Evolutionary conservation across 2,329 filamentous ascomycete species (phyloP), one percentile per base, ranked within the genome.

Genomic region (Daldinia eschscholtzii): DNA sequence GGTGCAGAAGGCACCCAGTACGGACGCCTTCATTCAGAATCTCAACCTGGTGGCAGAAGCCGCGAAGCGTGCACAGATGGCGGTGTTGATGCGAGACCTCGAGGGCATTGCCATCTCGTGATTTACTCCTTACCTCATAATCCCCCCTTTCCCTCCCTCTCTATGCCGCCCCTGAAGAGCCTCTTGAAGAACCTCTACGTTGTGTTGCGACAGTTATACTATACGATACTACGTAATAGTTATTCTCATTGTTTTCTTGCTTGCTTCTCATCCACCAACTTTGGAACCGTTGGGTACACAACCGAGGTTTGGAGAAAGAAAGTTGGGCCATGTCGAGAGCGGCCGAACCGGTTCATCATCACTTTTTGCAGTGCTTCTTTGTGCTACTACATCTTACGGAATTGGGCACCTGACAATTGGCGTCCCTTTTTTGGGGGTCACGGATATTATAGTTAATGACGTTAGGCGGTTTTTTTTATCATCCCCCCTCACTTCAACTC

Each of bases 11-110:
- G 68, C 65, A 13, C 70, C 76, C 46, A 85, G 76, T 70, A 80
- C 86, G 58, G 86, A 88, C 61, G 72, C 81, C 30, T 94, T 94
- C 77, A 86, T 97, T 67, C 89, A 91, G 75, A 91, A 97, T 80
- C 93, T 95, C 76, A 95, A 88, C 65, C 87, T 98, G 33, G 87
- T 98, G 46, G 94, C 94, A 39, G 95, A 98, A 83, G 95, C 95
- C 1, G 95, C 94, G 48, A 97, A 97, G 82, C 87, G 94, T 46
- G 95, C 95, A 9, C 93, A 98, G 81, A 92, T 98, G 85, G 93
- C 93, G 46, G 90, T 94, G 76, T 84, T 98, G 79, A 92, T 94
- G 85, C 87, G 94, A 70, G 95, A 98, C 80, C 86, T 98, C 77
- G 93, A 93, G 76, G 88, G 89, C 71, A 86, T 92, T 76, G 88